Evolutionary conservation across 192 early-diverging fungal genomes (phyloP).

Genomic region (Umbelopsis isabellina): DNA sequence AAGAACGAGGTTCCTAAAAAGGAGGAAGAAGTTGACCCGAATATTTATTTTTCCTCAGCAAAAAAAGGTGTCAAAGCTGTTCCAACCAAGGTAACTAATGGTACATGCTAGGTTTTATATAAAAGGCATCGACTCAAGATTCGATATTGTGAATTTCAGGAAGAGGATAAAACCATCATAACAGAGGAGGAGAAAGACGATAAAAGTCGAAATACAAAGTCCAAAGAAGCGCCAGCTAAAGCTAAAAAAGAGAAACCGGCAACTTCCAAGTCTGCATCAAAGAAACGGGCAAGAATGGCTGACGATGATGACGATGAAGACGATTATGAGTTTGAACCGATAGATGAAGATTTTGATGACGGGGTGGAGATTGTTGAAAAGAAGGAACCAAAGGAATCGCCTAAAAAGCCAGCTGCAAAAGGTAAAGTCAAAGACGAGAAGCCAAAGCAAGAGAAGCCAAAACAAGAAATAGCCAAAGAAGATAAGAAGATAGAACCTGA

Average conservation of each 20-base stretch:
- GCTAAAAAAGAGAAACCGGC: too few relatives aligned
- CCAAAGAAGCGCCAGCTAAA: neutral
- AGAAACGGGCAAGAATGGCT: neutral
- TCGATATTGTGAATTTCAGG: neutral
- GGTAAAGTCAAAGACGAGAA: neutral
- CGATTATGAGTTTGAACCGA: constrained; percentile 2
- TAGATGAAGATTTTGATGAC: neutral
- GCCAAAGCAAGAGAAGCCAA: neutral
- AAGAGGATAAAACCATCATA: neutral
- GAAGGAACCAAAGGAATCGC: neutral
- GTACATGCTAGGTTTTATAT: neutral
- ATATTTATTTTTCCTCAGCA: constrained; percentile 7
- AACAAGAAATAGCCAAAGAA: too few relatives aligned
- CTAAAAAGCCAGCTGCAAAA: neutral
- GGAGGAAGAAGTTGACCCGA: constrained; percentile 3
- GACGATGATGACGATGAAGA: neutral
- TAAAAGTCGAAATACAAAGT: neutral
- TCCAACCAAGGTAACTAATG: neutral
- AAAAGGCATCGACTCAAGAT: too few relatives aligned
- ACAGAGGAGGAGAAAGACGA: neutral
- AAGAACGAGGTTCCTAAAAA: neutral
- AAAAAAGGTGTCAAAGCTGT: neutral
- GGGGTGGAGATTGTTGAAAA: neutral
- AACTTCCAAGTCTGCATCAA: neutral
- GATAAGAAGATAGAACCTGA: neutral